Base-by-base conservation (phyloP, 768 basidiomycete species). In the Kwoniella sp. region DNA sequence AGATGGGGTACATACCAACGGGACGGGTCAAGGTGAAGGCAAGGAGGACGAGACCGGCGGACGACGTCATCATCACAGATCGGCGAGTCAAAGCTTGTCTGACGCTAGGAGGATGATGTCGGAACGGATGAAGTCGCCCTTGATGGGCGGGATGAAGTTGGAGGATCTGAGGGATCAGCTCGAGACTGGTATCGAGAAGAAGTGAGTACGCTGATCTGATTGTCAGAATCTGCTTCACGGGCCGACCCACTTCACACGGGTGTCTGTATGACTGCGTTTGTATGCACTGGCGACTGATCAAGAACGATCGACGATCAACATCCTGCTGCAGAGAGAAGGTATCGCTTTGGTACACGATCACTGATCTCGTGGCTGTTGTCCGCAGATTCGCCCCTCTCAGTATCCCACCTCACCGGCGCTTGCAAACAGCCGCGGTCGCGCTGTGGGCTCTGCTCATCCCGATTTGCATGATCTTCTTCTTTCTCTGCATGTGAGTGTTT, bases 361-460 rank as follows among this genome's bases (percentile, higher is more conserved):
- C 2, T 51, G 54, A 23, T 37, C 9, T 45, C 28, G 22, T 2
- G n/a, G n/a, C 38, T 41, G 38, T 9, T 17, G 17, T 12, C 13
- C 37, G n/a, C 66, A 82, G 82, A 61, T 96, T 93, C 76, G 93
- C 89, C 1, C 93, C 93, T 0, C 86, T 91, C 8, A 86, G 87
- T 74, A 89, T 97, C 73, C 94, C 94, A 17, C 85, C 88, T 66
- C 89, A 89, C 80, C 85, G 93, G 71, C 84, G 93, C 72, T 79
- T 95, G 64, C 94, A 98, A 83, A 97, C 91, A 71, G 83, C 92
- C 68, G 89, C 87, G 0, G 95, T 98, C 52, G 91, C 93, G 17
- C 69, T 88, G 57, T 95, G 91, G 92, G 90, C 91, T 29, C 86
- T 89, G n/a, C 82, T 88, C 79, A 87, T 96, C 58, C 85, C 90